Conservation (phyloP, 306 rosid genomes). For the Oemleria cerasiformis region DNA sequence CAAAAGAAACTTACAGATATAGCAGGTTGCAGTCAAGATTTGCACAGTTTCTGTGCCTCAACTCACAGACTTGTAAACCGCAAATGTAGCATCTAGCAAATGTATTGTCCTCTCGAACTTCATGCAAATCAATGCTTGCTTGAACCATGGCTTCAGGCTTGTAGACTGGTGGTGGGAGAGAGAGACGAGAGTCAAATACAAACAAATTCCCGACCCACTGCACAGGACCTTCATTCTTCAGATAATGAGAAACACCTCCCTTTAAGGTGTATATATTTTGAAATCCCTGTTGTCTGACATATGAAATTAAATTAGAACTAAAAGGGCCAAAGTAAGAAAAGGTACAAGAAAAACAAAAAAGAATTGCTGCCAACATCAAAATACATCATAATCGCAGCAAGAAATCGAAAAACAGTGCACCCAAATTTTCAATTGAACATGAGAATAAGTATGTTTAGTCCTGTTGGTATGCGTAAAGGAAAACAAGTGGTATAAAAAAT, state of each 20-base stretch:
- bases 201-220: slow-evolving; percentile 89
- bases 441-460: too few species aligned
- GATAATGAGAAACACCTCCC: slow-evolving; percentile 87
- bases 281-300: slow-evolving; percentile 76
- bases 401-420: background rate
- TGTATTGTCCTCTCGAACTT: slow-evolving; percentile 35
- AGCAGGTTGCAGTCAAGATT: slow-evolving; percentile 92
- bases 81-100: slow-evolving; percentile 78
- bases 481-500: background rate
- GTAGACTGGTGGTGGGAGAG: slow-evolving; percentile 71
- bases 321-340: background rate
- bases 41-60: slow-evolving; percentile 90
- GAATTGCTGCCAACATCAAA: background rate
- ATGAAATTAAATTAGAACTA: background rate
- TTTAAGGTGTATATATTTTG: slow-evolving; percentile 66
- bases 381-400: background rate
- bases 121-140: slow-evolving; percentile 21
- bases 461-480: background rate
- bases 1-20: slow-evolving; percentile 59
- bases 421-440: background rate
- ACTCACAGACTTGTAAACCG: slow-evolving; percentile 52
- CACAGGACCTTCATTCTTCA: slow-evolving; percentile 67
- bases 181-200: slow-evolving; percentile 89
- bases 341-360: background rate
- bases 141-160: slow-evolving; percentile 37